Evolutionary conservation across 306 rosid genomes (phyloP), one percentile per base, ranked within the genome.

Genomic region (Lathyrus sativus): DNA sequence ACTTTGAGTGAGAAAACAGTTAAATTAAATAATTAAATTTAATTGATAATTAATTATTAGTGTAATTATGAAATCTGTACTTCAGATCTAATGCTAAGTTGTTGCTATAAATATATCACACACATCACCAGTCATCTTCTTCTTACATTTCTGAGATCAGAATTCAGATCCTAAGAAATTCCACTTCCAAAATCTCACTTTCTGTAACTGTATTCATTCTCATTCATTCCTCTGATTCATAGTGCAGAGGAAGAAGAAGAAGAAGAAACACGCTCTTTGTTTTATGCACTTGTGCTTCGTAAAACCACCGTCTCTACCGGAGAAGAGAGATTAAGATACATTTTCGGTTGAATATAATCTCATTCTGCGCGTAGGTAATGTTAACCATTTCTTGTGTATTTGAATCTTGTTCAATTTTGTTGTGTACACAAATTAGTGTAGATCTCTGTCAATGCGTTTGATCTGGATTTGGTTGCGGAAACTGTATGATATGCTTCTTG

Each of bases 371-470:
- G 11, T 80, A 58, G 66, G 74, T 61, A 19, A 62, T 62, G 50
- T 42, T 75, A 0, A 29, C 7, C 50, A 5, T 48, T 53, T 65
- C 24, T 46, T 3, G 11, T 41, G 18, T 24, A 24, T 46, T 57
- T 28, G 11, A 62, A 38, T 22, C 28, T 55, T 51, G 15, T 49
- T 68, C 31, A 24, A 28, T 58, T 71, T 68, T 46, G 19, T 26
- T 71, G 43, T 76, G 38, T 17, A 15, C 11, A 29, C 11, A 28
- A 31, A 4, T 37, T 26, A 38, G 39, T 55, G 7, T 18, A 51
- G 85, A 86, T 89, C 87, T 76, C 79, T 48, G 62, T 51, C 67
- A 24, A 35, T 35, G 9, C 39, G 2, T 6, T 67, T 44, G 55
- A 71, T 56, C 11, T 76, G 55, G 42, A 65, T 59, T 59, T 80